Conservation (phyloP, 768 basidiomycete genomes). For the Rhodotorula toruloides region DNA sequence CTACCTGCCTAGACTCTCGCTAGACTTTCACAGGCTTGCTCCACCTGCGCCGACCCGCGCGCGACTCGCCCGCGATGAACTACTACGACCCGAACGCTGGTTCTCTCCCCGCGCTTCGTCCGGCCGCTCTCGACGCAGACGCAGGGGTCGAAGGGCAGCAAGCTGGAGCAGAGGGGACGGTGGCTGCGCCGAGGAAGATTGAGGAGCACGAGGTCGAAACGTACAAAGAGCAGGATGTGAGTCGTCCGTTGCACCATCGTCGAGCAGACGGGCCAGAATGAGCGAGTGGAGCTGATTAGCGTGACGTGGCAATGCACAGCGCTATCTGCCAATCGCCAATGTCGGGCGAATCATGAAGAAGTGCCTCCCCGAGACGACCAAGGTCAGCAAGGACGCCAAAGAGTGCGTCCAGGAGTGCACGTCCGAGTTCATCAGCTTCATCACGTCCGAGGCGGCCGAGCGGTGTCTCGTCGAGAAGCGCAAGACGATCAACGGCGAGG, state of each 20-base stretch:
- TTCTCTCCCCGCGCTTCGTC: conserved; percentile 2
- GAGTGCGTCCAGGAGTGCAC: conserved; percentile 98
- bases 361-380: conserved; percentile 79
- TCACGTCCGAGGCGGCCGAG: conserved; percentile 93
- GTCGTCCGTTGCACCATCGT: neutral
- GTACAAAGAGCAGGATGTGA: conserved; percentile 39
- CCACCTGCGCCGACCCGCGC: neutral
- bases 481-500: conserved; percentile 96
- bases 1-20: no score
- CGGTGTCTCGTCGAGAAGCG: conserved; percentile 90
- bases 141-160: neutral
- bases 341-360: conserved; percentile 97
- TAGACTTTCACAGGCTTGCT: neutral
- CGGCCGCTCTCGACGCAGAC: neutral
- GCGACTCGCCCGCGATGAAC: neutral
- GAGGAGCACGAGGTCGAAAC: conserved; percentile 32
- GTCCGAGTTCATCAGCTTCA: conserved; percentile 96
- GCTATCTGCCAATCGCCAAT: conserved; percentile 67
- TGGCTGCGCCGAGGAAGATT: conserved; percentile 17
- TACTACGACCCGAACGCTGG: neutral
- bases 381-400: conserved; percentile 96
- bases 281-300: no score
- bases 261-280: no score
- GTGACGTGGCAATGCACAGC: conserved; percentile 21
- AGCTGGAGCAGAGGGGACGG: no score